Percentiles rank a stretch among this genome's conserved stretches.
phyloP scores from a whole-genome alignment of 495 filamentous ascomycete species.

The Cercophora samala region DNA sequence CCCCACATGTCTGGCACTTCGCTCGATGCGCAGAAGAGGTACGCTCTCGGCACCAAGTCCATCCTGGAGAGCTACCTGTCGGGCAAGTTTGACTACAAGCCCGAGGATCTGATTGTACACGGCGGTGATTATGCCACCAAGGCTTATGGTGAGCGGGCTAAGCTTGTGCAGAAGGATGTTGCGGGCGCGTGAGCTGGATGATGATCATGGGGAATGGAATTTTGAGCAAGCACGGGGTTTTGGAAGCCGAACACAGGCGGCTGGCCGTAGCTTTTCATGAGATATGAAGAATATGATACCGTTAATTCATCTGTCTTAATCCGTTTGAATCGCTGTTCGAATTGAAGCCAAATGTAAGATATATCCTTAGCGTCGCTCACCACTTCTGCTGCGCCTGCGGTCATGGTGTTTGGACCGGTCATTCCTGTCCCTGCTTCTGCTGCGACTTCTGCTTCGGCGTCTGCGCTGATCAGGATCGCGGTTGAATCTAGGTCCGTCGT shows the following conservation, averaged over 20 bases:
- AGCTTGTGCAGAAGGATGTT: conserved; percentile 24
- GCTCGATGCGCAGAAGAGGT: conserved; percentile 94
- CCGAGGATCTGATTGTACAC: conserved; percentile 89
- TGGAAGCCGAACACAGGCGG: background rate
- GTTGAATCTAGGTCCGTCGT: background rate
- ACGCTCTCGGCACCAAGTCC: conserved; percentile 81
- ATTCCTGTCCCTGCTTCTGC: conserved; percentile 17
- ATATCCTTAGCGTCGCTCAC: background rate
- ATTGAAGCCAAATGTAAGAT: too few species aligned
- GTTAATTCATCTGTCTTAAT: background rate
- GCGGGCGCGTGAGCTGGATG: background rate
- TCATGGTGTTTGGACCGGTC: conserved; percentile 15
- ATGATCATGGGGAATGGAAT: background rate
- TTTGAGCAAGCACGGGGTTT: background rate
- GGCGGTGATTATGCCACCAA: conserved; percentile 92
- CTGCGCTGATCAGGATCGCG: conserved; percentile 11
- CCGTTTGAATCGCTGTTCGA: too few species aligned
- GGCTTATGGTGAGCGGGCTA: conserved; percentile 82
- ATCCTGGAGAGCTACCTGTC: conserved; percentile 90
- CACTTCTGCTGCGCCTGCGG: conserved; percentile 22
- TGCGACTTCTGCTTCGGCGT: conserved; percentile 32
- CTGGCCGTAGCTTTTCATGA: background rate
- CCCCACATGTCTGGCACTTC: conserved; percentile 98
- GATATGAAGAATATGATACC: background rate
- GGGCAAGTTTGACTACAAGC: conserved; percentile 80